phyloP scores from a whole-genome alignment of 108 stramenopile species.

The Craspedostauros australis region DNA sequence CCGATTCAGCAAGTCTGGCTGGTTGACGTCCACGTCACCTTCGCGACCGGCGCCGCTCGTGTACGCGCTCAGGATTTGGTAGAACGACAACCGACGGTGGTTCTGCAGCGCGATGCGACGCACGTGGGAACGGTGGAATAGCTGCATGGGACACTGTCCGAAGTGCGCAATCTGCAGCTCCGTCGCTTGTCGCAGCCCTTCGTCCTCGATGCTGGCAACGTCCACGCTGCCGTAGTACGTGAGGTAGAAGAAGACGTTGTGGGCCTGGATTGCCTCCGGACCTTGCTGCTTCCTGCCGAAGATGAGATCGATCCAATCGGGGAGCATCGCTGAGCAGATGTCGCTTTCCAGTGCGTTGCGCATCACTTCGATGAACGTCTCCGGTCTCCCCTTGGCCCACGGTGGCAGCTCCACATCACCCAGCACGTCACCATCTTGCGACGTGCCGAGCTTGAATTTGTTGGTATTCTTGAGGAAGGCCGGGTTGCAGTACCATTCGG shows the following conservation, averaged over 20 bases:
- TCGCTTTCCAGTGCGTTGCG: conserved; percentile 79
- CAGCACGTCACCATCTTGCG: conserved; percentile 90
- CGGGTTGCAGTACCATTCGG: conserved; percentile 93
- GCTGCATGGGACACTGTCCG: conserved; percentile 96
- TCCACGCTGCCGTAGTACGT: conserved; percentile 98
- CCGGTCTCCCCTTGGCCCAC: conserved; percentile 94
- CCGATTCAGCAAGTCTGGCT: not conserved
- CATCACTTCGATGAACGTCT: conserved; percentile 86
- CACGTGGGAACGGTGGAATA: conserved; percentile 50
- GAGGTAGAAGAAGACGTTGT: conserved; percentile 98
- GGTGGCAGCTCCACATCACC: conserved; percentile 94
- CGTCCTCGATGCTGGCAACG: conserved; percentile 91
- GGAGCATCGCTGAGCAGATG: conserved; percentile 88
- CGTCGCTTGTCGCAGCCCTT: conserved; percentile 76
- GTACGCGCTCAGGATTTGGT: conserved; percentile 44
- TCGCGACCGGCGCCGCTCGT: conserved; percentile 21
- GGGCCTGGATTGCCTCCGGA: conserved; percentile 85
- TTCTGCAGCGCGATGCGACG: conserved; percentile 23
- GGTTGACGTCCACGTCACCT: not conserved
- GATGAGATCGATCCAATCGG: conserved; percentile 98
- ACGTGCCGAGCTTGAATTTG: conserved; percentile 89
- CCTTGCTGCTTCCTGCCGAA: conserved; percentile 94
- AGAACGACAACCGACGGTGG: conserved; percentile 29
- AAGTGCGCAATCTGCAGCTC: conserved; percentile 97
- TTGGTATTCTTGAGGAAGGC: conserved; percentile 86